These are phyloP conservation scores for Ogataea ramenticola DNA, from an alignment of 805 yeast species.

Conservation along the genomic window DNA sequence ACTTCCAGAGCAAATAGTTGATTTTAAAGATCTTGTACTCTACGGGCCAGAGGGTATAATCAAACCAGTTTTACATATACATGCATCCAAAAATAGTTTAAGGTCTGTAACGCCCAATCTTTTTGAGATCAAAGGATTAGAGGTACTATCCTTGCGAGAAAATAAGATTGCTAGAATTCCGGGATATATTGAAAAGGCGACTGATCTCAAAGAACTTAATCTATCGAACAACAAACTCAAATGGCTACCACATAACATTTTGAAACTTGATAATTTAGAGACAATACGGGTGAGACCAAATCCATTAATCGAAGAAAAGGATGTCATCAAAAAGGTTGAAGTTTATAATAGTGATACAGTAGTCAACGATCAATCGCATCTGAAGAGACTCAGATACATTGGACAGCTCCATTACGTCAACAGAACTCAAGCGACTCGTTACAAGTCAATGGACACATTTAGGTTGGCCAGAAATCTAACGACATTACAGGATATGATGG, in stretches of 20 bases:
- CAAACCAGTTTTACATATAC: slow-evolving; percentile 37
- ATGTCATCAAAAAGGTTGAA: slow-evolving; percentile 5
- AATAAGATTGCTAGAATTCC: slow-evolving; percentile 42
- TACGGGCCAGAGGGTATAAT: slow-evolving; percentile 27
- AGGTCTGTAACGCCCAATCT: slow-evolving; percentile 41
- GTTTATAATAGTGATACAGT: slow-evolving; percentile 9
- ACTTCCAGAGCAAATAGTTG: slow-evolving; percentile 53
- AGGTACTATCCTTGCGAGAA: slow-evolving; percentile 45
- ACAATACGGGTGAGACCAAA: slow-evolving; percentile 53
- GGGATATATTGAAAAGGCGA: slow-evolving; percentile 35
- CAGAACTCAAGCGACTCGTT: slow-evolving; percentile 15
- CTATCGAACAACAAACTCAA: slow-evolving; percentile 43
- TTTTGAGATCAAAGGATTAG: slow-evolving; percentile 41
- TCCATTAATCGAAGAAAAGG: slow-evolving; percentile 27
- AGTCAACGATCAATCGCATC: slow-evolving; percentile 3
- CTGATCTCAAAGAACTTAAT: slow-evolving; percentile 41
- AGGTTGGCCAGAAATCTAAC: slow-evolving; percentile 22
- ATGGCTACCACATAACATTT: slow-evolving; percentile 45
- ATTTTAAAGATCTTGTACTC: slow-evolving; percentile 46
- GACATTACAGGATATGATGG: slow-evolving; percentile 22
- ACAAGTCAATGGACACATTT: slow-evolving; percentile 14
- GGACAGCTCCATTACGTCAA: slow-evolving; percentile 24
- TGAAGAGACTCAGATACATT: slow-evolving; percentile 11
- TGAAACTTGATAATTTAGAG: slow-evolving; percentile 34
- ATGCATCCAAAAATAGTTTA: slow-evolving; percentile 42